Evolutionary conservation across 2,329 filamentous ascomycete species (phyloP), one percentile per base, ranked within the genome.

Genomic region (Dothideomycetes sp.): DNA sequence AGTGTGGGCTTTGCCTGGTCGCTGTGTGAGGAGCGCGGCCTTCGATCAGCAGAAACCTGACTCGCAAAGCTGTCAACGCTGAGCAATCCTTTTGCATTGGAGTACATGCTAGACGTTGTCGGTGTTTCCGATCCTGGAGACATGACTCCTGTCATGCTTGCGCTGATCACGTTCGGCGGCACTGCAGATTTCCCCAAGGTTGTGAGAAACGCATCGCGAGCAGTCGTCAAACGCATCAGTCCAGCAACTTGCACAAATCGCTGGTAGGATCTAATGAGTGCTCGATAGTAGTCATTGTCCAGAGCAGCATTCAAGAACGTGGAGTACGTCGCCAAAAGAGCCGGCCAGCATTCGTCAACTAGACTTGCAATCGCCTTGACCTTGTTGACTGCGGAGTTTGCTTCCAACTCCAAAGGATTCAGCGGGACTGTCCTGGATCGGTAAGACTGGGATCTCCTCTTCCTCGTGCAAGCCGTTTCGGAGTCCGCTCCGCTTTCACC

Each of bases 181-280:
- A 96, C 84, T 5, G 91, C 87, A 32, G 88, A 81, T 62, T 98
- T 98, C 0, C 86, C 87, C 3, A 98, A 66, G 0, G 89, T 95
- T 0, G 91, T 96, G 24, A 98, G 68, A 52, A 98, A 93, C 1
- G 91, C 91, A 67, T 98, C 91, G 47, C 91, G 73, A 0, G 91
- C 88, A 0, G 89, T 95, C 10, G 73, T 68, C 8, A 96, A 73
- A 46, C 88, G 79, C 7, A 98, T 64, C 34, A 98, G 68, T 4
- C 91, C 93, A 30, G 91, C 86, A 3, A 96, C 89, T 56, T 98
- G 93, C 1, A 91, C 84, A 52, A 98, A 84, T 48, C 93, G 87
- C 53, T 98, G 91, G 50, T 96, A 94, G 0, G 89, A 84, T 48
- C 91, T 77, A 17, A 98, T 89, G 2, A 98, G 68, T 8, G 81